Evolutionary conservation across 2,329 filamentous ascomycete genomes (phyloP).

Genomic region (Dryadomyces quercivorus): DNA sequence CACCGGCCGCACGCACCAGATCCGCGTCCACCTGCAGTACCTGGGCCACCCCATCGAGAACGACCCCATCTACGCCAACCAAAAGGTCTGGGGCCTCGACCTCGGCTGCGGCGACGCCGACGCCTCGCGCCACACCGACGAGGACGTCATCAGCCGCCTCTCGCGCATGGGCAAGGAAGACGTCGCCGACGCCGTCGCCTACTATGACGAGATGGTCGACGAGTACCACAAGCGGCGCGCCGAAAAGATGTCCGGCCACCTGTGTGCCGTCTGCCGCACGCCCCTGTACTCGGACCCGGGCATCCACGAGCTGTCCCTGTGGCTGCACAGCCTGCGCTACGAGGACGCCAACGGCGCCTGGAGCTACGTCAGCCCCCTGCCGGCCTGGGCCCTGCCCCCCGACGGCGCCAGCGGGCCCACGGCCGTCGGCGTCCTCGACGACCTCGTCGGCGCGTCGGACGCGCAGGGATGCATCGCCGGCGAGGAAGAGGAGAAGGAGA

Average conservation of each 20-base stretch:
- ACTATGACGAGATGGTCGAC: conserved; percentile 88
- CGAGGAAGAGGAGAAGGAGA: neutral
- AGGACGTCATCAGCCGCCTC: conserved; percentile 78
- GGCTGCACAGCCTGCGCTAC: conserved; percentile 85
- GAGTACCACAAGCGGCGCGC: conserved; percentile 82
- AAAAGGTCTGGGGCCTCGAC: conserved; percentile 74
- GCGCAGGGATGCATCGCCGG: neutral
- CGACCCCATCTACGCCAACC: conserved; percentile 95
- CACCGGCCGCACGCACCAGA: conserved; percentile 87
- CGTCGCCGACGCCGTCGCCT: conserved; percentile 78
- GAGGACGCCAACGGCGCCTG: conserved; percentile 72
- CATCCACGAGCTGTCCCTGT: conserved; percentile 79
- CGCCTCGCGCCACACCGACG: conserved; percentile 60
- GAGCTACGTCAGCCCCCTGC: conserved; percentile 77
- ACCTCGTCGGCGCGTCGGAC: conserved; percentile 40
- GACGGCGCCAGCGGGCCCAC: conserved; percentile 58
- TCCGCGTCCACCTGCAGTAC: conserved; percentile 89
- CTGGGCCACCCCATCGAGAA: conserved; percentile 92
- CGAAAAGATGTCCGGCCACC: conserved; percentile 81
- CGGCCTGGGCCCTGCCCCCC: conserved; percentile 78
- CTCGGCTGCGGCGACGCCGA: conserved; percentile 59
- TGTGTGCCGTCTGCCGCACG: conserved; percentile 72
- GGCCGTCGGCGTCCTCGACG: conserved; percentile 49
- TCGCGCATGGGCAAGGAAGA: conserved; percentile 90
- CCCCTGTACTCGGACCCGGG: conserved; percentile 90